Evolutionary conservation across 139 green algal genomes (phyloP).

Genomic region (Monoraphidium neglectum): DNA sequence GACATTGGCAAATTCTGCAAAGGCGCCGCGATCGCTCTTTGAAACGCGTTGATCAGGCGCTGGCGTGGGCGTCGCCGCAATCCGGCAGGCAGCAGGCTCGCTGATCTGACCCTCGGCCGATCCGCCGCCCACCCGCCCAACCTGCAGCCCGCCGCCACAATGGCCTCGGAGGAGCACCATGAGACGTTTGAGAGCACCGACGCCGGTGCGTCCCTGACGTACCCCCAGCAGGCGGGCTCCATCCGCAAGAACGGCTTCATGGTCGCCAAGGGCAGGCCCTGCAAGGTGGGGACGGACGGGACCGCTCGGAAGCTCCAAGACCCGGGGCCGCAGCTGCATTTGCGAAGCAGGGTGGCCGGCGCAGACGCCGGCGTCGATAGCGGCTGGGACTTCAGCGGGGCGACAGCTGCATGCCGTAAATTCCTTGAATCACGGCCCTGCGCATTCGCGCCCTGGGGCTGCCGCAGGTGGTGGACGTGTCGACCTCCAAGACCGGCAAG

Average conservation of each 20-base stretch:
- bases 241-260: slow-evolving; percentile 98
- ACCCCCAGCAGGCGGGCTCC: slow-evolving; percentile 91
- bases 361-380: background rate
- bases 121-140: no score
- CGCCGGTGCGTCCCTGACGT: slow-evolving; percentile 88
- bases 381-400: background rate
- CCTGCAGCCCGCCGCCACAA: no score
- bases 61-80: no score
- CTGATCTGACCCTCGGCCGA: no score
- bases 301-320: background rate
- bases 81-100: no score
- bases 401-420: background rate
- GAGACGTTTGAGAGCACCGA: slow-evolving; percentile 51
- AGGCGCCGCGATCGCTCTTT: no score
- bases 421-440: background rate
- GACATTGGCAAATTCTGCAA: no score
- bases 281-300: slow-evolving; percentile 80
- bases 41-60: no score
- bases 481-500: slow-evolving; percentile 99
- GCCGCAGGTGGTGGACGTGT: slow-evolving; percentile 95
- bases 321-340: background rate
- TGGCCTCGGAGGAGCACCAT: background rate
- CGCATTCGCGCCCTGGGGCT: background rate
- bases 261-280: slow-evolving; percentile 93
- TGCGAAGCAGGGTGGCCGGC: background rate